Base-by-base conservation (phyloP, 768 basidiomycete species). In the Boletus sp. region DNA sequence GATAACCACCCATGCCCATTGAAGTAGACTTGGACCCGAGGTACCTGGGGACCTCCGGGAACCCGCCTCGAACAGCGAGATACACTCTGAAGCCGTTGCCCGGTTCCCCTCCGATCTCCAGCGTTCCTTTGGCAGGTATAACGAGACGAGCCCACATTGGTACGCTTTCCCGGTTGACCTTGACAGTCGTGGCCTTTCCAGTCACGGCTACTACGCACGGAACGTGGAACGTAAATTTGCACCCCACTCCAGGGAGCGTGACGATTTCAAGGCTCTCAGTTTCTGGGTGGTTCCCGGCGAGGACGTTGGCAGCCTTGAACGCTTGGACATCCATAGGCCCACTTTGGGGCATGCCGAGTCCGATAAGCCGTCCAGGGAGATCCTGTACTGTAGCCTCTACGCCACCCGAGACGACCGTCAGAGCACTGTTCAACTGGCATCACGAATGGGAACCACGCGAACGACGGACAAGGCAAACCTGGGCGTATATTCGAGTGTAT, bases 11-110 rank as follows among this genome's bases (percentile, higher is more conserved):
- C 11, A 83, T 58, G 14, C 82, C 79, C 75, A 84, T 76, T 1
- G 81, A 83, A 21, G 85, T 84, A 5, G 83, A 81, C 68, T 87
- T 87, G 0, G 83, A 84, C 4, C 80, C 83, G 2, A 87, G 71
- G 62, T 84, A 87, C 5, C 53, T 5, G 33, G 83, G 79, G 2
- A 84, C 70, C 15, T 72, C 72, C 0, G 84, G 85, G 55, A 88
- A 79, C 0, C 85, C 86, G 3, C 84, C 85, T 34, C 74, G 72
- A 23, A 87, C 63, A 13, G 79, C 77, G 32, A 88, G 55, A 57
- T 88, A 87, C 3, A 68, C 68, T 44, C 85, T 74, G 53, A 82
- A 77, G 0, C 86, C 85, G 8, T 66, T 56, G 7, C 59, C 55
- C 2, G 54, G 59, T 11, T 61, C 50, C 27, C 61, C 59, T 2